Percentiles rank a stretch among this genome's conserved stretches.
These are phyloP conservation scores for Fraxinus cuspidata DNA, from an alignment of 257 asterid genomes.

Conservation along the genomic window DNA sequence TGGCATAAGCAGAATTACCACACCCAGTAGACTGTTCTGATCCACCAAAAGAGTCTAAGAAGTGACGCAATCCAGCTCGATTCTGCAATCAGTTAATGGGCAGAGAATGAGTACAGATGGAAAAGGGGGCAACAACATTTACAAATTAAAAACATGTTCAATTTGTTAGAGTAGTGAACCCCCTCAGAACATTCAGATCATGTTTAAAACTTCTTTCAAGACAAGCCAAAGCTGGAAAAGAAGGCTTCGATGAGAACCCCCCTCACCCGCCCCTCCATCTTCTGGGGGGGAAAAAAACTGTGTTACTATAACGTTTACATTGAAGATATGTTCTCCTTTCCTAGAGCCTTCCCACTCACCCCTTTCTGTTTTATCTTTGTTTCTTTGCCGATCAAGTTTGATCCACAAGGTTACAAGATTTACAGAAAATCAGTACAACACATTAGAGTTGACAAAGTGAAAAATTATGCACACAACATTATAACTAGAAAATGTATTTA, in stretches of 20 bases:
- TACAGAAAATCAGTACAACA: not conserved
- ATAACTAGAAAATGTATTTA: not conserved
- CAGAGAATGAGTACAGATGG: slow-evolving; percentile 12
- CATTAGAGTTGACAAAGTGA: not conserved
- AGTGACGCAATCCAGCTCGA: slow-evolving; percentile 91
- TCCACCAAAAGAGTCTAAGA: slow-evolving; percentile 94
- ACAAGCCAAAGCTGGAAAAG: not conserved
- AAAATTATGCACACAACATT: not conserved
- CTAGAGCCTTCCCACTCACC: too few relatives aligned
- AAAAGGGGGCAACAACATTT: slow-evolving; percentile 10
- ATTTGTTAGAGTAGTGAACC: not conserved
- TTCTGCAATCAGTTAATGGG: slow-evolving; percentile 52
- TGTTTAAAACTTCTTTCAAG: not conserved
- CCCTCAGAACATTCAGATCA: not conserved
- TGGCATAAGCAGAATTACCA: slow-evolving; percentile 42
- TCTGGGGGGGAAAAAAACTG: not conserved
- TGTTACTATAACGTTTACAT: not conserved
- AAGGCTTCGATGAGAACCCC: not conserved
- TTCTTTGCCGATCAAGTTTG: not conserved
- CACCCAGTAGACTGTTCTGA: slow-evolving; percentile 62
- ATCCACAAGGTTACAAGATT: not conserved
- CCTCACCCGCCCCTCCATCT: not conserved
- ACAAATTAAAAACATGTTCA: slow-evolving; percentile 6
- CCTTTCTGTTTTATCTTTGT: too few relatives aligned
- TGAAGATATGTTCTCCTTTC: too few relatives aligned